Evolutionary conservation across 192 early-diverging fungal species (phyloP), one percentile per base, ranked within the genome.

Genomic region (Umbelopsis sp.): DNA sequence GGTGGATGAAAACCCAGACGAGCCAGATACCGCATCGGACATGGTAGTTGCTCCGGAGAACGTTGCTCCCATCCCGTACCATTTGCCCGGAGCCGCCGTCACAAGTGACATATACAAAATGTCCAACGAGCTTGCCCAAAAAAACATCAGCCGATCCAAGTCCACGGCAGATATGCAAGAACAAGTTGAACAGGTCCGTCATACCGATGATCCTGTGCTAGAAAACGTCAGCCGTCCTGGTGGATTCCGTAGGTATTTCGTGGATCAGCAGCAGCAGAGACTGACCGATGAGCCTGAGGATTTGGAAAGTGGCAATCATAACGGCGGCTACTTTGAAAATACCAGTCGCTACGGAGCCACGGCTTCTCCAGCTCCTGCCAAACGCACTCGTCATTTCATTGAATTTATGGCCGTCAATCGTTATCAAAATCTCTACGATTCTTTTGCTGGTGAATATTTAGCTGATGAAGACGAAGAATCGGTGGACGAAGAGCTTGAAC

Each of bases 161-260:
- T 61, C 55, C 2, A 61, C 55, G 12, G 18, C 55, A 0, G 30
- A 61, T 35, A 61, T 61, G 55, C 49, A 71, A 30, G 64, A 67
- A 9, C 46, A 50, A 12, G 67, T 67, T 61, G 69, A 51, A 21
- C 20, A 46, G 10, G 37, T 12, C 10, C 50, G 30, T 2, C 69
- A 35, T n/a, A 21, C 22, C 52, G 69, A 66, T 46, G 74, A 76
- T 66, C 30, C 80, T 1, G 67, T 69, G 6, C 71, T 82, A 4
- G 75, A 85, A 48, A 73, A 78, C 33, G 86, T 89, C 61, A 80
- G 77, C 20, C 74, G 88, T 30, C 93, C 93, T 0, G 94, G 93
- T 35, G 88, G 88, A 5, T 93, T 94, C 78, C 86, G 94, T 13
- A 85, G 94, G 5, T 87, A 91, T 71, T 95, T 91, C 74, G 69